A percentile compares a stretch with the other conserved stretches of the same genome.
Conservation (phyloP, 2,329 filamentous ascomycete species). For the Hyphodiscus sp. region DNA sequence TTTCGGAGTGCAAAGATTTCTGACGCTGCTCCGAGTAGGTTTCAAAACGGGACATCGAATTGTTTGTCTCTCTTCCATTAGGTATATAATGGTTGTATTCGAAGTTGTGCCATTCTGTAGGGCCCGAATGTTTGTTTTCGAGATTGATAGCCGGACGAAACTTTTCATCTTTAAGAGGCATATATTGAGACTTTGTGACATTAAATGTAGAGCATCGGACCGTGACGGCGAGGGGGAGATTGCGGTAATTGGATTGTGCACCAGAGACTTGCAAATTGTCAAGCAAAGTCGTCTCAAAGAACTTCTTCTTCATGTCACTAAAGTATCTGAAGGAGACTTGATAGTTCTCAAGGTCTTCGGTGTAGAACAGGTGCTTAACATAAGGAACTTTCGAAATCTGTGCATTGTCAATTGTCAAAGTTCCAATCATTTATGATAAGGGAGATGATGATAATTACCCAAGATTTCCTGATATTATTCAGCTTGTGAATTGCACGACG, state of each 20-base stretch:
- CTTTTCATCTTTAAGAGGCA: slow-evolving; percentile 6
- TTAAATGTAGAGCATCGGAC: slow-evolving; percentile 17
- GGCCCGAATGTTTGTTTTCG: not conserved
- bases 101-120: slow-evolving; percentile 9
- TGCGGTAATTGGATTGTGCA: slow-evolving; percentile 7
- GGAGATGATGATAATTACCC: slow-evolving; percentile 12
- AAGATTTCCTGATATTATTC: slow-evolving; percentile 20
- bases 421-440: not conserved
- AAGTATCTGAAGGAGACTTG: slow-evolving; percentile 16
- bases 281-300: slow-evolving; percentile 24
- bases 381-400: not conserved
- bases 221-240: slow-evolving; percentile 10
- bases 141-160: slow-evolving; percentile 2
- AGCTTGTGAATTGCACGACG: slow-evolving; percentile 20
- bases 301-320: slow-evolving; percentile 15
- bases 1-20: not conserved
- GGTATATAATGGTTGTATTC: not conserved
- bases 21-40: not conserved
- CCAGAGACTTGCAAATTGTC: slow-evolving; percentile 7
- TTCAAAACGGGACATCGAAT: not conserved
- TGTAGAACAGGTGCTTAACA: slow-evolving; percentile 22
- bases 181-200: not conserved
- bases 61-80: not conserved
- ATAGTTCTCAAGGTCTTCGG: slow-evolving; percentile 17
- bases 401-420: not conserved